Conservation (phyloP, 805 yeast genomes). For the Wickerhamiella vanderwaltii region DNA sequence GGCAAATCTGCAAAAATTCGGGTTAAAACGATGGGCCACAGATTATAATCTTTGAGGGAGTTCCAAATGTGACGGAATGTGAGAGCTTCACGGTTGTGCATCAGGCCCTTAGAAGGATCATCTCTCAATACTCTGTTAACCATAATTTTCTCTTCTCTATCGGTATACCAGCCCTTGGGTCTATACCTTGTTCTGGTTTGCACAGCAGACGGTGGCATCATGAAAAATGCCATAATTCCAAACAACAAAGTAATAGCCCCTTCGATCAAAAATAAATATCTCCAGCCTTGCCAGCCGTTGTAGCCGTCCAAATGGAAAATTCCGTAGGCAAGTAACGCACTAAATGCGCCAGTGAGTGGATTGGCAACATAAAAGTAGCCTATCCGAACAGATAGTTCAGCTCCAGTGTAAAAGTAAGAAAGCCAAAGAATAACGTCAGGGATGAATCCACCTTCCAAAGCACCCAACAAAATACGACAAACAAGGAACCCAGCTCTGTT, state of each 20-base stretch:
- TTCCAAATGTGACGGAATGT: constrained; percentile 31
- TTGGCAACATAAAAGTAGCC: constrained; percentile 50
- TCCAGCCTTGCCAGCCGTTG: constrained; percentile 43
- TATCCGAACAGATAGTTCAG: constrained; percentile 46
- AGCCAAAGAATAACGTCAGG: constrained; percentile 53
- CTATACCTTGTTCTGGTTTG: constrained; percentile 42
- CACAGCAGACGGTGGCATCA: constrained; percentile 46
- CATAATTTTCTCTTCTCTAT: constrained; percentile 43
- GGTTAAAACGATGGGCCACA: constrained; percentile 42
- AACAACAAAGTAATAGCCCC: constrained; percentile 46
- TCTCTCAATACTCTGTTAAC: constrained; percentile 50
- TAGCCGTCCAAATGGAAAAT: constrained; percentile 39
- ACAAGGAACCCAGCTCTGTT: constrained; percentile 34
- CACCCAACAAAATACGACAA: constrained; percentile 42
- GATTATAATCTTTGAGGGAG: constrained; percentile 38
- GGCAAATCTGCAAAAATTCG: constrained; percentile 36
- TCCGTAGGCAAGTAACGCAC: constrained; percentile 44
- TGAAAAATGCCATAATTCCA: constrained; percentile 36
- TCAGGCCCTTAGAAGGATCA: constrained; percentile 52
- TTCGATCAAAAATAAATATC: constrained; percentile 53
- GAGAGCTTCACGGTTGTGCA: constrained; percentile 49
- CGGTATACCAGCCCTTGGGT: constrained; percentile 42
- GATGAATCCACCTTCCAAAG: constrained; percentile 59
- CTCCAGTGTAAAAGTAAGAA: constrained; percentile 50
- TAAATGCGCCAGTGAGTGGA: constrained; percentile 35